Percentiles rank a stretch among this genome's conserved stretches.
phyloP scores from a whole-genome alignment of 2,329 filamentous ascomycete genomes.

The Penicillium sp. region DNA sequence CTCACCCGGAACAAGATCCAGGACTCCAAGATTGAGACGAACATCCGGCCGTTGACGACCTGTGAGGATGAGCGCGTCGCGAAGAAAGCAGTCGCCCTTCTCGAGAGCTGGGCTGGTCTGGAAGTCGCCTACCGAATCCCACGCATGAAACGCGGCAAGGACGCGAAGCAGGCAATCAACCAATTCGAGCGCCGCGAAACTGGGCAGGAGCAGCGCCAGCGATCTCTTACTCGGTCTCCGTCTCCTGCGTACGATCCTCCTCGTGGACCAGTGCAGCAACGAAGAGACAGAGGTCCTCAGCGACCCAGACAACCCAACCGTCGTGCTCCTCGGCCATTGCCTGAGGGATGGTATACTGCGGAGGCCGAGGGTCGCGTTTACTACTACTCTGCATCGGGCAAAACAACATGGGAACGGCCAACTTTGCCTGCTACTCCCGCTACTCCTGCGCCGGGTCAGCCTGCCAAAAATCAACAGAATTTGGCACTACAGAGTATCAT shows the following conservation, averaged over 20 bases:
- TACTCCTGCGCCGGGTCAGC: constrained; percentile 39
- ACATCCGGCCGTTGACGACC: constrained; percentile 65
- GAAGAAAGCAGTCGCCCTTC: constrained; percentile 65
- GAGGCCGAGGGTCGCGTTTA: constrained; percentile 69
- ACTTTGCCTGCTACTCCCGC: constrained; percentile 65
- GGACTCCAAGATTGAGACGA: constrained; percentile 89
- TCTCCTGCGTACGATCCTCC: constrained; percentile 48
- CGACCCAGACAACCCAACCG: constrained; percentile 55
- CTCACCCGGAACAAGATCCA: constrained; percentile 96
- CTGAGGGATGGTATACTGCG: constrained; percentile 81
- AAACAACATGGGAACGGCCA: constrained; percentile 79
- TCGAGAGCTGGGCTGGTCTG: constrained; percentile 84
- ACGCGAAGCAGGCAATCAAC: constrained; percentile 56
- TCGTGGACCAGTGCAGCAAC: constrained; percentile 45
- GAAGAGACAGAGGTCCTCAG: constrained; percentile 59
- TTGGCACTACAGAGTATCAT: constrained; percentile 80
- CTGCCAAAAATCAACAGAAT: constrained; percentile 68
- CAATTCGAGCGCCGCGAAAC: constrained; percentile 60
- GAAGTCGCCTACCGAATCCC: constrained; percentile 91
- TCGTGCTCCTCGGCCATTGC: constrained; percentile 59
- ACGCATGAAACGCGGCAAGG: constrained; percentile 70
- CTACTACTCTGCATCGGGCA: constrained; percentile 77
- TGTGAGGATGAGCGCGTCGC: constrained; percentile 74
- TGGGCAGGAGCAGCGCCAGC: constrained; percentile 49
- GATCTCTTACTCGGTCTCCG: constrained; percentile 52